Conservation (phyloP, 129 eudicot species). For the sunflower (Helianthus annuus) region HanXRQr2.0-SUNRISE NC_035445.2:95328053-95328552, state of each 20-base stretch:
- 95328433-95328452: not conserved
- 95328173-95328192: not conserved
- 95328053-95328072: not conserved
- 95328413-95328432: not conserved
- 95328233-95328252: not conserved
- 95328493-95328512: not conserved
- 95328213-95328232: not conserved
- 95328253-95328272: conserved; percentile 5
- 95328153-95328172: not conserved
- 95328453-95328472: conserved; percentile 10
- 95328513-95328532: not conserved
- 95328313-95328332: not conserved
- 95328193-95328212: not conserved
- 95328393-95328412: conserved; percentile 2
- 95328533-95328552: conserved; percentile 6
- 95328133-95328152: not conserved
- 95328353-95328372: conserved; percentile 15
- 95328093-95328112: not conserved
- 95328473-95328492: not conserved
- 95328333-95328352: not conserved
- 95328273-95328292: not conserved
- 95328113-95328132: conserved; percentile 4
- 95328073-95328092: not conserved
- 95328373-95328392: not conserved
- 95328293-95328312: not conserved